Conservation (phyloP, 2,329 filamentous ascomycete genomes). For the Gnomoniopsis sp. region DNA sequence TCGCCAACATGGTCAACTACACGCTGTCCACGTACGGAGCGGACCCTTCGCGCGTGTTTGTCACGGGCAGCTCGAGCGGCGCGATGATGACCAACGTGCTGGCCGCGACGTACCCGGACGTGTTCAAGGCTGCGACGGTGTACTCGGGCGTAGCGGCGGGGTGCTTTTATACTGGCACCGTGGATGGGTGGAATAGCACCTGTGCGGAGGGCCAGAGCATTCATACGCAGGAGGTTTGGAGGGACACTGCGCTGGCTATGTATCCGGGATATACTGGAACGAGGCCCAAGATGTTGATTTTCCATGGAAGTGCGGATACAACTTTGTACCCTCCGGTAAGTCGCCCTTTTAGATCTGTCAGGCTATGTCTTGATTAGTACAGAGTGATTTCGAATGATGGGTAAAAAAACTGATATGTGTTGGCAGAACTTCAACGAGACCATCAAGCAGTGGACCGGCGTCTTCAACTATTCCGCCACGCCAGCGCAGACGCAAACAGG, state of each 20-base stretch:
- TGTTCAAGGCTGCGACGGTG: conserved; percentile 48
- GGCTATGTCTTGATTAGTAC: conserved; percentile 25
- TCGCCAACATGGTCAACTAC: conserved; percentile 53
- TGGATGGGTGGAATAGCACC: conserved; percentile 48
- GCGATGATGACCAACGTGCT: conserved; percentile 56
- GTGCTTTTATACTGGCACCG: conserved; percentile 44
- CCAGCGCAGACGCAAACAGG: conserved; percentile 27
- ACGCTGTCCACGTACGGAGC: conserved; percentile 43
- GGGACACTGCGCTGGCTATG: conserved; percentile 39
- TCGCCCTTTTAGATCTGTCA: neutral
- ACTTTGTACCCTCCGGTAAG: conserved; percentile 30
- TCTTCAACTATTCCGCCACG: conserved; percentile 34
- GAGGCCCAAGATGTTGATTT: conserved; percentile 37
- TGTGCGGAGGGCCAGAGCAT: conserved; percentile 49
- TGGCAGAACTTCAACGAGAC: conserved; percentile 37
- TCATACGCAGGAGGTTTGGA: conserved; percentile 38
- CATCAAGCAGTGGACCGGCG: conserved; percentile 44
- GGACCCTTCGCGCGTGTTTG: conserved; percentile 45
- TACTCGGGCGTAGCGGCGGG: conserved; percentile 53
- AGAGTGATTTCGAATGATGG: neutral
- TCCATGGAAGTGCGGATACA: conserved; percentile 41
- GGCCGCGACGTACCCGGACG: conserved; percentile 50
- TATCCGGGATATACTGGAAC: conserved; percentile 47
- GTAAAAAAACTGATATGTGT: neutral
- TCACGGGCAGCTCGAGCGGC: conserved; percentile 45